phyloP scores from a whole-genome alignment of 495 filamentous ascomycete genomes.

The Podospora pseudocomata region DNA sequence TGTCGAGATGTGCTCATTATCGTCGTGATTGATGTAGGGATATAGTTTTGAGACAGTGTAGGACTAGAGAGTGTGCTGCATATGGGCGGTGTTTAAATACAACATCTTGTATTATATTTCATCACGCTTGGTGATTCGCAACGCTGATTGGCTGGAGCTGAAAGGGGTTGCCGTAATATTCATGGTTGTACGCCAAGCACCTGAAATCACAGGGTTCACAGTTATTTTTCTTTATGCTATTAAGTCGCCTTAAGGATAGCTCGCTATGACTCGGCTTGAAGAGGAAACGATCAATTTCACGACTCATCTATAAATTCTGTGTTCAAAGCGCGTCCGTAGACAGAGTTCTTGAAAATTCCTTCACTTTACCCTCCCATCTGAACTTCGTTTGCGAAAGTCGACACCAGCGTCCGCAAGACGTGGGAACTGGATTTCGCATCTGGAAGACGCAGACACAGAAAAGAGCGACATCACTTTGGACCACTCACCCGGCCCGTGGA shows the following conservation, averaged over 20 bases:
- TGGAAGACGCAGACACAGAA: too few species aligned
- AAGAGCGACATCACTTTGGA: too few species aligned
- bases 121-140: background rate
- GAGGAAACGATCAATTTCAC: background rate
- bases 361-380: too few species aligned
- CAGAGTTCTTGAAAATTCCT: background rate
- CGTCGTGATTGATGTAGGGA: too few species aligned
- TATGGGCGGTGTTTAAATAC: too few species aligned
- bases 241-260: background rate
- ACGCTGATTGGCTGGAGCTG: background rate
- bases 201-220: background rate
- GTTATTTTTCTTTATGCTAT: background rate
- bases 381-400: background rate
- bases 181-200: background rate
- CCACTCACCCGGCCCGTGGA: too few species aligned
- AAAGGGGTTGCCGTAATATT: background rate
- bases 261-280: background rate
- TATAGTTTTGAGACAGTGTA: too few species aligned
- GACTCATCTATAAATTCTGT: background rate
- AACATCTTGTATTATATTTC: background rate
- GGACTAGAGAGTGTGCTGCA: too few species aligned
- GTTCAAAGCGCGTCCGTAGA: background rate
- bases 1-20: too few species aligned
- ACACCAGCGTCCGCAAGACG: conserved; percentile 46
- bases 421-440: conserved; percentile 43